These are phyloP conservation scores for Phyllosticta citrichinensis DNA, from an alignment of 2,329 filamentous ascomycete genomes.

Conservation along the genomic window DNA sequence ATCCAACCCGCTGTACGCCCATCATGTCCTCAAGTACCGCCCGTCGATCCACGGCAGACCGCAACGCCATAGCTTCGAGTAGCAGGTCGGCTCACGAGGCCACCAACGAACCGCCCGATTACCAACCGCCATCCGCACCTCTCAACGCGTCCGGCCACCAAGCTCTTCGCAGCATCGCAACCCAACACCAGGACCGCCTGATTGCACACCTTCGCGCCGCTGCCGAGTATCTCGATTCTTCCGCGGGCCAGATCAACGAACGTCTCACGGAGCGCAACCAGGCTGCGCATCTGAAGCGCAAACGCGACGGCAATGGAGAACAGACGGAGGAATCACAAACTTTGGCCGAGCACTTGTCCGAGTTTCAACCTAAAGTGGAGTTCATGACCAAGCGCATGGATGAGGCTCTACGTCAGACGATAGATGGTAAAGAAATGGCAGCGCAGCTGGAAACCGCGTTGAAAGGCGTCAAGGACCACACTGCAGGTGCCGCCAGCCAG, in stretches of 20 bases:
- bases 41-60: background rate
- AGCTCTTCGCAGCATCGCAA: conserved; percentile 16
- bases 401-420: conserved; percentile 44
- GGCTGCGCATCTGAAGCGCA: conserved; percentile 11
- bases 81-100: background rate
- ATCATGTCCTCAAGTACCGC: background rate
- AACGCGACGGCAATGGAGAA: background rate
- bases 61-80: background rate
- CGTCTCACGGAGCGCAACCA: conserved; percentile 30
- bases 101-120: conserved; percentile 34
- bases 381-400: conserved; percentile 47
- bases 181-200: conserved; percentile 38
- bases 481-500: conserved; percentile 21
- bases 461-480: conserved; percentile 29
- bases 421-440: conserved; percentile 46
- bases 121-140: conserved; percentile 43
- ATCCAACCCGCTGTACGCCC: background rate
- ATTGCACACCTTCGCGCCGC: conserved; percentile 39
- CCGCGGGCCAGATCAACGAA: conserved; percentile 48
- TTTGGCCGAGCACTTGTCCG: conserved; percentile 31
- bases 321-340: conserved; percentile 24
- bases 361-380: conserved; percentile 36
- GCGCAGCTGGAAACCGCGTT: conserved; percentile 36
- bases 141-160: conserved; percentile 29
- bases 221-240: conserved; percentile 35